Conservation (phyloP, 768 basidiomycete species). For the Paxillus ammoniavirescens region DNA sequence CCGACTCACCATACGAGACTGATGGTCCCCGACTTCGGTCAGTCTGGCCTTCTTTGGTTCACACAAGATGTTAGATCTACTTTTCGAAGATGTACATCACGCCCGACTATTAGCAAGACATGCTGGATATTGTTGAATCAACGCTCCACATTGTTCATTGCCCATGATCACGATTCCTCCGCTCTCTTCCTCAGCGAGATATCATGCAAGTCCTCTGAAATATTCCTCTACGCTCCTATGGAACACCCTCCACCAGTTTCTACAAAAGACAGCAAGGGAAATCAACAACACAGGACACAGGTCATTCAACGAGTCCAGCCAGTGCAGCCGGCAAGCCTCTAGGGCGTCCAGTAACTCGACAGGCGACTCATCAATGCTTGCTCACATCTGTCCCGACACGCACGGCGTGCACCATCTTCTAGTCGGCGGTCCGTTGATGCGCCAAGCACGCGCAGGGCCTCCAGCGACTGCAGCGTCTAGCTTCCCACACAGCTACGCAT, state of each 20-base stretch:
- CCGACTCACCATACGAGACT: no score
- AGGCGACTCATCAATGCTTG: neutral
- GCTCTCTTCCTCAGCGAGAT: conserved; percentile 17
- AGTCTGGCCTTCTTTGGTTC: no score
- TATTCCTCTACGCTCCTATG: neutral
- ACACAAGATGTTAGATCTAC: no score
- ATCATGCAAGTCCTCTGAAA: conserved; percentile 19
- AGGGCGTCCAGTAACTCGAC: conserved; percentile 11
- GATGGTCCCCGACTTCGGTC: no score
- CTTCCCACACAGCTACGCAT: conserved; percentile 24
- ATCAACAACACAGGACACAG: neutral
- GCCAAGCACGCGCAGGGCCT: conserved; percentile 7
- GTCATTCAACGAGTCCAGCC: neutral
- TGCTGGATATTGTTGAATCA: no score
- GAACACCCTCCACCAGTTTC: neutral
- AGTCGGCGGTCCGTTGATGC: conserved; percentile 7
- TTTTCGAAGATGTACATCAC: no score
- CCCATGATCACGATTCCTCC: conserved; percentile 22
- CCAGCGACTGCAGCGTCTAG: conserved; percentile 1
- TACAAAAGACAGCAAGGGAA: conserved; percentile 27
- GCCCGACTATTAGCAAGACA: no score
- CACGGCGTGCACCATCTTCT: conserved; percentile 9
- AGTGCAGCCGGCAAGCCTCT: neutral
- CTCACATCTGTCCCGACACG: neutral
- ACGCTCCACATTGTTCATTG: conserved; percentile 15